Conservation (phyloP, 257 asterid species). For the Verbena officinalis region DNA sequence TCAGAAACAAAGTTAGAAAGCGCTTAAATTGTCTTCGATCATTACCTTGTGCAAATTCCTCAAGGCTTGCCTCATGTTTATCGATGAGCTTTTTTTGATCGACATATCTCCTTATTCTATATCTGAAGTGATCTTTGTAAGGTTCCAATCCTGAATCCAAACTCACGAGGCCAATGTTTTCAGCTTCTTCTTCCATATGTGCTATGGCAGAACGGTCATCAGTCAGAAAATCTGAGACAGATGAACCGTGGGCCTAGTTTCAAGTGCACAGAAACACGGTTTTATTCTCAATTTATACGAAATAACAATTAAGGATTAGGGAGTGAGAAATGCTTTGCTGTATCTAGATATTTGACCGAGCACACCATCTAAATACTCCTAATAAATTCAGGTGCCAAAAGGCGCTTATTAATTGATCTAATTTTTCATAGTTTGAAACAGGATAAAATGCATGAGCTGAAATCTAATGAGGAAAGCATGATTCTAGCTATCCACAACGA, state of each 20-base stretch:
- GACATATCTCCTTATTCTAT: conserved; percentile 59
- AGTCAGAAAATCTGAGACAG: conserved; percentile 51
- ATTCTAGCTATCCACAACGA: conserved; percentile 9
- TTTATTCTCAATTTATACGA: conserved; percentile 8
- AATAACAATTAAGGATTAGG: conserved; percentile 11
- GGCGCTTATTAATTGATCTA: not conserved
- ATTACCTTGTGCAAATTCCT: conserved; percentile 86
- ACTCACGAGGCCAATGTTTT: conserved; percentile 52
- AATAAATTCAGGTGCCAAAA: conserved; percentile 13
- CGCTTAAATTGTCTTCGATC: conserved; percentile 21
- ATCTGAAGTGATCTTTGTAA: conserved; percentile 72
- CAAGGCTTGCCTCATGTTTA: conserved; percentile 74
- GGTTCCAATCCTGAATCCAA: conserved; percentile 69
- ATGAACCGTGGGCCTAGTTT: conserved; percentile 49
- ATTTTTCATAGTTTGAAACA: conserved; percentile 3
- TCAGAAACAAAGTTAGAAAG: conserved; percentile 16
- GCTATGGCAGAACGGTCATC: conserved; percentile 41
- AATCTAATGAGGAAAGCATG: not conserved
- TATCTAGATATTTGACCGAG: conserved; percentile 11
- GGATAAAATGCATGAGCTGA: not conserved
- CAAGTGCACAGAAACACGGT: conserved; percentile 25
- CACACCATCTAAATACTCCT: conserved; percentile 16
- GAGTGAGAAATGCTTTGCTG: not conserved
- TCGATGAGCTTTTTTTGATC: conserved; percentile 76
- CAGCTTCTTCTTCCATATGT: conserved; percentile 49